A percentile compares a stretch with the other conserved stretches of the same genome.
These are phyloP conservation scores for Xylariaceae sp. DNA, from an alignment of 2,329 filamentous ascomycete species.

Conservation along the genomic window DNA sequence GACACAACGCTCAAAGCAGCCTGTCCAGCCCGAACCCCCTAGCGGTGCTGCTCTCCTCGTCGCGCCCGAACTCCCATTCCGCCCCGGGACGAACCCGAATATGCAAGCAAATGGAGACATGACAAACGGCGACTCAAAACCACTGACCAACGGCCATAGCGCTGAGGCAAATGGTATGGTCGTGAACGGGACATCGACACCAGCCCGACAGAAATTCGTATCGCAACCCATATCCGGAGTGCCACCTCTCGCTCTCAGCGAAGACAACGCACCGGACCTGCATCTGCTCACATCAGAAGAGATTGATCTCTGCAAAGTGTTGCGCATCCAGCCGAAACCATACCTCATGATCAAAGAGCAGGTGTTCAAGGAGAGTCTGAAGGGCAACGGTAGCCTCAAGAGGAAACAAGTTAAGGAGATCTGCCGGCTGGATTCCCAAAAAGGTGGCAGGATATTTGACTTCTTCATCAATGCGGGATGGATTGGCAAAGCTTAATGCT, in stretches of 20 bases:
- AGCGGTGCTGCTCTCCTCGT: slow-evolving; percentile 73
- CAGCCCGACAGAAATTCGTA: slow-evolving; percentile 49
- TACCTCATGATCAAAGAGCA: slow-evolving; percentile 94
- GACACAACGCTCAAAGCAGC: slow-evolving; percentile 65
- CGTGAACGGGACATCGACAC: slow-evolving; percentile 42
- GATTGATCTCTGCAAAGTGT: slow-evolving; percentile 75
- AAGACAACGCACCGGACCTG: slow-evolving; percentile 74
- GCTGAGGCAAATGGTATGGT: slow-evolving; percentile 30
- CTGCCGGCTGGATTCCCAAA: slow-evolving; percentile 76
- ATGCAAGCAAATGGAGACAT: slow-evolving; percentile 24
- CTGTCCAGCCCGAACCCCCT: slow-evolving; percentile 63
- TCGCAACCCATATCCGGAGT: slow-evolving; percentile 58
- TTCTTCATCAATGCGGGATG: slow-evolving; percentile 92
- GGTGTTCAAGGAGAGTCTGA: slow-evolving; percentile 85
- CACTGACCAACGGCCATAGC: slow-evolving; percentile 49
- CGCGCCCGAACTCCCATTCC: slow-evolving; percentile 71
- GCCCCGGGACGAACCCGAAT: slow-evolving; percentile 38
- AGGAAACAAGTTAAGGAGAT: slow-evolving; percentile 92
- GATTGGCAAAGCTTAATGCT: slow-evolving; percentile 73
- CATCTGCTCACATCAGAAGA: slow-evolving; percentile 85
- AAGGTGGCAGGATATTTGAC: slow-evolving; percentile 83
- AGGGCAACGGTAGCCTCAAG: slow-evolving; percentile 81
- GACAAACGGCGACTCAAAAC: slow-evolving; percentile 50
- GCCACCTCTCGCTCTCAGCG: slow-evolving; percentile 62
- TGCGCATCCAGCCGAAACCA: slow-evolving; percentile 86